Percentiles rank a stretch among this genome's conserved stretches.
Evolutionary conservation across 495 filamentous ascomycete genomes (phyloP).

Genomic region (Recurvomyces mirabilis): DNA sequence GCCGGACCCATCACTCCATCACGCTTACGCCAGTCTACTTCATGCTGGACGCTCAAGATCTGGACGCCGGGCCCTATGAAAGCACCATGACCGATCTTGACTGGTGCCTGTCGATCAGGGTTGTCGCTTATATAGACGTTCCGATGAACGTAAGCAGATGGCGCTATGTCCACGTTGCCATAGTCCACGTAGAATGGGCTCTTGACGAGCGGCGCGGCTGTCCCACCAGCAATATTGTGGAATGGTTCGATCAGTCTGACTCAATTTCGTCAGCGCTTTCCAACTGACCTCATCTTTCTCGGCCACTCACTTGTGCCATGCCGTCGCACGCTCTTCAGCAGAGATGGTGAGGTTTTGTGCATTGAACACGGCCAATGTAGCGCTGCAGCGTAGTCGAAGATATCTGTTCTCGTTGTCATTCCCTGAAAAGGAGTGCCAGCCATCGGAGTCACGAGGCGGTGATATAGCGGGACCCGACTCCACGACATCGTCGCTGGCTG

Average conservation of each 20-base stretch:
- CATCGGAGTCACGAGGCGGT: too few relatives aligned
- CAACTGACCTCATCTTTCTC: background rate
- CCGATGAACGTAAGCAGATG: slow-evolving; percentile 8
- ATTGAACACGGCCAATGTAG: slow-evolving; percentile 1
- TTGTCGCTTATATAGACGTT: slow-evolving; percentile 5
- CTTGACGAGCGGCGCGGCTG: background rate
- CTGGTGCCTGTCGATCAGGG: background rate
- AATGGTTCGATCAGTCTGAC: background rate
- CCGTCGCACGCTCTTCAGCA: background rate
- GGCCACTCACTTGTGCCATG: slow-evolving; percentile 2
- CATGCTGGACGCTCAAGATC: slow-evolving; percentile 38
- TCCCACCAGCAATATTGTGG: too few relatives aligned
- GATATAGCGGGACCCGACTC: background rate
- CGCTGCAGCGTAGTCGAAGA: background rate
- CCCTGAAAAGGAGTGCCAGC: background rate
- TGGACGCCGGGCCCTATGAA: slow-evolving; percentile 36
- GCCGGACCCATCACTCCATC: slow-evolving; percentile 30
- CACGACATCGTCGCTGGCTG: background rate
- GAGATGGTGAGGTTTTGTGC: background rate
- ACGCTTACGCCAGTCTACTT: slow-evolving; percentile 30
- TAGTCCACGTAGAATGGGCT: slow-evolving; percentile 9
- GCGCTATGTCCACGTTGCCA: slow-evolving; percentile 6
- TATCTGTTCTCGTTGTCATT: slow-evolving; percentile 2
- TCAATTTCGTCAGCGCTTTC: background rate
- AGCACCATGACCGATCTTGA: slow-evolving; percentile 36